Evolutionary conservation across 768 basidiomycete genomes (phyloP), one percentile per base, ranked within the genome.

Genomic region (Suillus paluster): DNA sequence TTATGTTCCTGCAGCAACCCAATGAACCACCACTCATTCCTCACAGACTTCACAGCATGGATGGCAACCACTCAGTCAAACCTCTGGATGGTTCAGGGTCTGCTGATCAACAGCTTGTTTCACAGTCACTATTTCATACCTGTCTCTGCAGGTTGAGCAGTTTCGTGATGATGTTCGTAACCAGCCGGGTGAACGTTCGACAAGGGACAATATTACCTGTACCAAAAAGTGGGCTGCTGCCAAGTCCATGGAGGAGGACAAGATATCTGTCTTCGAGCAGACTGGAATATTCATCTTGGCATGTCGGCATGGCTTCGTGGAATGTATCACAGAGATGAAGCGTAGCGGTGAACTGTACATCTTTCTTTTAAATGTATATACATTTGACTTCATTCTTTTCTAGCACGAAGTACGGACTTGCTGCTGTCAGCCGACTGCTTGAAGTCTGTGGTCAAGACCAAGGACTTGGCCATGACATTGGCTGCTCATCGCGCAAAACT

Each of bases 31-130:
- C 1, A 19, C 41, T 41, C 19, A 8, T 41, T 19, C 41, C 41
- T 1, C 7, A 6, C 41, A 41, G 41, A 17, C 57, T 65, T 1
- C 63, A 65, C 33, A 34, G 53, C 11, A 62, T 62, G 58, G 61
- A 65, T 38, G 64, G 64, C 14, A 65, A 65, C n/a, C 42, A 63
- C 33, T 65, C 64, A 15, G 25, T 50, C 11, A 61, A 61, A 41
- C 19, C 7, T 41, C 19, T 41, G 17, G 41, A 41, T 19, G 41
- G 41, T 19, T 41, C 7, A 0, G 19, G 41, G 41, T 41, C 41
- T 19, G 41, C 41, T 19, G 41, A 41, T 19, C 41, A 41, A 19
- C 41, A n/a, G 19, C 41, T 41, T 41, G 19, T 41, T 41, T 41
- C 17, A 19, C 41, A 41, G 41, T 19, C 11, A 17, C 41, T 41